Evolutionary conservation across 108 stramenopile genomes (phyloP).

Genomic region (Fragilaria radians): DNA sequence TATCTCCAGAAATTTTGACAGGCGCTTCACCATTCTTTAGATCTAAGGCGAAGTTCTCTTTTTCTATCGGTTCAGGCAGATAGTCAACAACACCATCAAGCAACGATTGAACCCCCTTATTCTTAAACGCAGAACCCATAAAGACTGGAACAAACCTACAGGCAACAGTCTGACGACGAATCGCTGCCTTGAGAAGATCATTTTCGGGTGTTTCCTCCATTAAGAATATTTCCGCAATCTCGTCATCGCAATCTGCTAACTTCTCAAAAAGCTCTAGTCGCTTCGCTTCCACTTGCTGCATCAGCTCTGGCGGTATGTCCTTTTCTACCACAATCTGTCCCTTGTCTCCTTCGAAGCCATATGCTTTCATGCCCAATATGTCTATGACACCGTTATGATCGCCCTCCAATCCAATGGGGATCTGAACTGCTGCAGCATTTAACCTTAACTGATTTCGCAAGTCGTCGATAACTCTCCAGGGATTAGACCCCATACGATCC

Average conservation of each 20-base stretch:
- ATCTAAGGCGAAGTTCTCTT: slow-evolving; percentile 91
- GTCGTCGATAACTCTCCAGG: slow-evolving; percentile 82
- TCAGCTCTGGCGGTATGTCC: slow-evolving; percentile 78
- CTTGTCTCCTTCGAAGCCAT: slow-evolving; percentile 85
- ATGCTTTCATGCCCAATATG: slow-evolving; percentile 65
- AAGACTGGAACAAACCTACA: slow-evolving; percentile 97
- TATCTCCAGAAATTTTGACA: slow-evolving; percentile 52
- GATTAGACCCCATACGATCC: slow-evolving; percentile 95
- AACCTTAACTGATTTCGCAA: slow-evolving; percentile 84
- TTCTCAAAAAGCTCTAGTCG: slow-evolving; percentile 84
- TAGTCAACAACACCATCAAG: slow-evolving; percentile 97
- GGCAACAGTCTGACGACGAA: slow-evolving; percentile 83
- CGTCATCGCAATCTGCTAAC: slow-evolving; percentile 95
- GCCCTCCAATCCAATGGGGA: slow-evolving; percentile 95
- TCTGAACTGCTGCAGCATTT: slow-evolving; percentile 94
- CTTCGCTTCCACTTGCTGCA: slow-evolving; percentile 69
- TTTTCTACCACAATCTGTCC: slow-evolving; percentile 78
- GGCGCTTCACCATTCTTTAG: slow-evolving; percentile 72
- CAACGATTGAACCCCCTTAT: slow-evolving; percentile 97
- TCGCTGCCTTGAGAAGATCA: slow-evolving; percentile 81
- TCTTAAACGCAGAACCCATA: slow-evolving; percentile 99
- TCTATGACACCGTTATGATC: slow-evolving; percentile 93
- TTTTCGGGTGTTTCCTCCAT: slow-evolving; percentile 89
- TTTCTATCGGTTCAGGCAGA: slow-evolving; percentile 90
- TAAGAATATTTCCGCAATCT: slow-evolving; percentile 94